A percentile compares a stretch with the other conserved stretches of the same genome.
phyloP scores from a whole-genome alignment of 2,329 filamentous ascomycete species.

The Chrysosphaeria jannelii region DNA sequence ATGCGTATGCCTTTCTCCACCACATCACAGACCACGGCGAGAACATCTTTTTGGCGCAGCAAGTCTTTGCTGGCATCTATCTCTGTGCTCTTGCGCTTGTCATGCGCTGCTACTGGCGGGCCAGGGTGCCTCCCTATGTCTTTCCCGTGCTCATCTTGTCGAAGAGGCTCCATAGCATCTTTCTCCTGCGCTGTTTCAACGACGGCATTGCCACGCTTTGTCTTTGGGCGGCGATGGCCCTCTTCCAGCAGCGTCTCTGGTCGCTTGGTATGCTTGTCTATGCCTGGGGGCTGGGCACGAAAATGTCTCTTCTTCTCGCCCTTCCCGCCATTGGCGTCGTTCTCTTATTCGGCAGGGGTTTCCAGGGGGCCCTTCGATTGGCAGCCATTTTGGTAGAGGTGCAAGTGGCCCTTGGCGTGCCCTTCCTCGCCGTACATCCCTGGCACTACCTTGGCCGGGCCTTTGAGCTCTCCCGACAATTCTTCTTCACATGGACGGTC shows the following conservation, averaged over 20 bases:
- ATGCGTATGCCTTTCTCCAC: slow-evolving; percentile 62
- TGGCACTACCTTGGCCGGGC: slow-evolving; percentile 49
- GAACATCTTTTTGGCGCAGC: slow-evolving; percentile 55
- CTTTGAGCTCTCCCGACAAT: slow-evolving; percentile 73
- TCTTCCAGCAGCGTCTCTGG: slow-evolving; percentile 49
- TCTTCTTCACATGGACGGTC: slow-evolving; percentile 94
- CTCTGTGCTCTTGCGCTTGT: slow-evolving; percentile 45
- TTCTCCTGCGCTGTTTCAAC: slow-evolving; percentile 79
- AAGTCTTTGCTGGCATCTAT: slow-evolving; percentile 57
- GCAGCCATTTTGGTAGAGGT: slow-evolving; percentile 43
- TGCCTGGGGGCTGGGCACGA: slow-evolving; percentile 59
- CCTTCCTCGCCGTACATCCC: slow-evolving; percentile 37
- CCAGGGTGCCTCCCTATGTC: slow-evolving; percentile 60
- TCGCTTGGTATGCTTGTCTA: slow-evolving; percentile 41
- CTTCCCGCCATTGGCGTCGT: slow-evolving; percentile 55
- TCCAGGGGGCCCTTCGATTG: slow-evolving; percentile 31
- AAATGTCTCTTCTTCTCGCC: slow-evolving; percentile 71
- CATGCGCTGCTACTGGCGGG: slow-evolving; percentile 51
- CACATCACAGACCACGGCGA: slow-evolving; percentile 43
- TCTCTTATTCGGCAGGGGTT: slow-evolving; percentile 42
- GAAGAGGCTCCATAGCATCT: slow-evolving; percentile 82
- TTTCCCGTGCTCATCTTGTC: slow-evolving; percentile 65
- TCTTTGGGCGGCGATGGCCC: slow-evolving; percentile 53
- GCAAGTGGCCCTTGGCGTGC: slow-evolving; percentile 35
- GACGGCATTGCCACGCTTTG: slow-evolving; percentile 70